Base-by-base conservation (phyloP, 163 green algal species). In the Scenedesmus sp. region DNA sequence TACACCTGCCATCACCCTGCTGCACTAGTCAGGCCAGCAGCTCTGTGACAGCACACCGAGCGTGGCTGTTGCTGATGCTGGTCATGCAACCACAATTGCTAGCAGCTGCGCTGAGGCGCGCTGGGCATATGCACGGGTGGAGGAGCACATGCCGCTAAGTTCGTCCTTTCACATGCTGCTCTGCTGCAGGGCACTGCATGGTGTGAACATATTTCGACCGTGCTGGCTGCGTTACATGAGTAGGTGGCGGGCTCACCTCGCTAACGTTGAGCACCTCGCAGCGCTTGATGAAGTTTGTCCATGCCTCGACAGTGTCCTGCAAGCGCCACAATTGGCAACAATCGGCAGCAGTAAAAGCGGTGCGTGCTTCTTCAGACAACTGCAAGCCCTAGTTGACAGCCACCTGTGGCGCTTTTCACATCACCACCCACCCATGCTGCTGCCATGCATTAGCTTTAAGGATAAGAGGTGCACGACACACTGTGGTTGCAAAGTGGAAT, bases 251-350 rank as follows among this genome's bases (percentile, higher is more conserved):
- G 20, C 88, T 62, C 88, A 92, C 88, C 81, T 92, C 82, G 20
- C 89, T 92, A n/a, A 92, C 88, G 88, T 92, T 92, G 5, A 92
- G 9, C 52, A 92, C 81, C 88, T 92, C 88, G 20, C 88, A 92
- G 52, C 64, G 9, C 81, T 84, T 88, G 64, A 92, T 88, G 76
- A 92, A 89, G 1, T 10, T 8, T 3, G 54, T 8, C 88, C 88
- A 92, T 8, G 62, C 88, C 5, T 88, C 26, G 9, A 20, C 88
- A 18, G 60, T 60, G 52, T 56, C 12, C 88, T 88, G 86, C 66
- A 90, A 4, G 76, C 52, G 54, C 79, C 66, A 18, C 54, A 56
- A 12, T 54, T 1, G 54, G 60, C 0, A 4, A n/a, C 2, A 9
- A 34, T 9, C 4, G 73, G 18, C 57, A 54, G 73, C 34, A 82